Conservation (phyloP, 768 basidiomycete genomes). For the Rhizopogon sp. region DNA sequence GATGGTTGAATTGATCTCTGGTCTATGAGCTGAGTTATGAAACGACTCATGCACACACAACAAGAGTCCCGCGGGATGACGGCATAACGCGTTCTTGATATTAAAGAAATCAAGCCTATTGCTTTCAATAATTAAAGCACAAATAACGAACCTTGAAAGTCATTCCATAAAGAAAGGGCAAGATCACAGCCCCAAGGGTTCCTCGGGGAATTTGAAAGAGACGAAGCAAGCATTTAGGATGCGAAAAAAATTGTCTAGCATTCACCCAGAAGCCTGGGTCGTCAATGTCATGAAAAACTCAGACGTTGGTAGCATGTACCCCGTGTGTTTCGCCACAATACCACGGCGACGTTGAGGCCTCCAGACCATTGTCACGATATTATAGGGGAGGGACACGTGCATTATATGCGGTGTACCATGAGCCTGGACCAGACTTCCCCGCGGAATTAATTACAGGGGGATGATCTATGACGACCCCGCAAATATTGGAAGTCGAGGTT, state of each 20-base stretch:
- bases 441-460: neutral
- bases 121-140: neutral
- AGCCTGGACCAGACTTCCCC: neutral
- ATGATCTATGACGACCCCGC: neutral
- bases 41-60: neutral
- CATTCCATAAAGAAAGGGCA: neutral
- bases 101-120: neutral
- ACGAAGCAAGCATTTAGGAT: neutral
- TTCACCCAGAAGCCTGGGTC: neutral
- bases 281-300: neutral
- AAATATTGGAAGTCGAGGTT: neutral
- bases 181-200: neutral
- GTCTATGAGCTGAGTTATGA: neutral
- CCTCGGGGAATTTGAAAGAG: neutral
- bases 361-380: neutral
- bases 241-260: no score
- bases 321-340: neutral
- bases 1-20: neutral
- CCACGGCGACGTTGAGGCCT: neutral
- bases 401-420: neutral
- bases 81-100: neutral
- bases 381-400: neutral
- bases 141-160: neutral
- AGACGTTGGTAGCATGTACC: neutral
- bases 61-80: neutral